These are phyloP conservation scores for Pseudocercospora pini-densiflorae DNA, from an alignment of 2,329 filamentous ascomycete species.

Conservation along the genomic window DNA sequence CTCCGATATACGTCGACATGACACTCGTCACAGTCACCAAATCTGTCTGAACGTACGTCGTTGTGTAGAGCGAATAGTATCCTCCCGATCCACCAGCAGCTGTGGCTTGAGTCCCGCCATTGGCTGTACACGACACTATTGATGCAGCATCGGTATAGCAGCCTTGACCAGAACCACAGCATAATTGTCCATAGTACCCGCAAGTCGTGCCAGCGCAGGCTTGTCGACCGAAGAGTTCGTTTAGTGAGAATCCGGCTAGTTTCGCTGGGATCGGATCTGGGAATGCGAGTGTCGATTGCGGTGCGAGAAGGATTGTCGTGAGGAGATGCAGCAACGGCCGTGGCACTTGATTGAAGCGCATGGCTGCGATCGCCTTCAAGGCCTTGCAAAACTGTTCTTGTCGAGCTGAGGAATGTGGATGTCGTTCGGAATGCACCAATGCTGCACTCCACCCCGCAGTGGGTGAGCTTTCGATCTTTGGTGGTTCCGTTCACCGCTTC, in stretches of 20 bases:
- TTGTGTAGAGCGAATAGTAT: conserved; percentile 55
- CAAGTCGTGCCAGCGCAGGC: conserved; percentile 54
- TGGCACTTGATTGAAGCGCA: conserved; percentile 34
- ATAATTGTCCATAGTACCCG: conserved; percentile 57
- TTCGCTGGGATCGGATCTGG: conserved; percentile 33
- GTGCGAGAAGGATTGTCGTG: conserved; percentile 35
- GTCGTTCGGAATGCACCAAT: conserved; percentile 12
- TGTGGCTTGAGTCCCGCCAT: conserved; percentile 29
- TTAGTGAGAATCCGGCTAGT: conserved; percentile 39
- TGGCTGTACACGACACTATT: conserved; percentile 53
- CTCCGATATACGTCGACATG: conserved; percentile 52
- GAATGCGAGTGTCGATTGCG: conserved; percentile 31
- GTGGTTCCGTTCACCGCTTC: neutral
- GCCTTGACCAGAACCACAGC: conserved; percentile 51
- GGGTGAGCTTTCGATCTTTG: neutral
- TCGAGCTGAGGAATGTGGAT: conserved; percentile 12
- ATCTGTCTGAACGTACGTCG: conserved; percentile 61
- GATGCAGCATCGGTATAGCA: conserved; percentile 56
- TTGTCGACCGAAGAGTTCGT: conserved; percentile 41
- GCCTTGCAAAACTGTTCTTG: conserved; percentile 9
- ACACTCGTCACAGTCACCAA: conserved; percentile 57
- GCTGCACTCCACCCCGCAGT: conserved; percentile 10
- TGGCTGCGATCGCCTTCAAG: conserved; percentile 20
- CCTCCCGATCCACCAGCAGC: conserved; percentile 39
- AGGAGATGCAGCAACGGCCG: conserved; percentile 36